Conservation (phyloP, 768 basidiomycete genomes). For the Mrakia hoshinonis region DNA sequence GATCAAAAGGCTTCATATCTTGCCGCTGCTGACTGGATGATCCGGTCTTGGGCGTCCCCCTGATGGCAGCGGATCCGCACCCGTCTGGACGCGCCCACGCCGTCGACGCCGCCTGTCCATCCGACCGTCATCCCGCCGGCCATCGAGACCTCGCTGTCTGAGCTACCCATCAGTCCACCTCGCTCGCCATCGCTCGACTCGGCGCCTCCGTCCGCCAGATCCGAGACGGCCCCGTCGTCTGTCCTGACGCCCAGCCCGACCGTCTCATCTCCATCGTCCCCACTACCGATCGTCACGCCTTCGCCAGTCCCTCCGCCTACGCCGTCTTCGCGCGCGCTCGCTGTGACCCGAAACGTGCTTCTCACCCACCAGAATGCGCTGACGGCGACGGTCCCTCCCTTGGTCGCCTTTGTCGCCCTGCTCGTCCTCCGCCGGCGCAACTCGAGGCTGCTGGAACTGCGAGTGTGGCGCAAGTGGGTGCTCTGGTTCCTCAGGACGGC, state of each 20-base stretch:
- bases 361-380: neutral
- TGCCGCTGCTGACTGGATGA: neutral
- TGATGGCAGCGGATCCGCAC: neutral
- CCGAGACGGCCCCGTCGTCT: neutral
- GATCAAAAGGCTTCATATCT: too few species aligned
- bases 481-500: constrained; percentile 5
- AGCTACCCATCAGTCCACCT: neutral
- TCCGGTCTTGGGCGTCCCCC: too few species aligned
- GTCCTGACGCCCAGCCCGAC: neutral
- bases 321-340: neutral
- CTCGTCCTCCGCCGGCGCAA: neutral
- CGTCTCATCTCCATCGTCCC: neutral
- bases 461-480: neutral
- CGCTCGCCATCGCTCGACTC: neutral
- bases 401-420: neutral
- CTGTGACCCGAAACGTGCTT: neutral
- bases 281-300: neutral
- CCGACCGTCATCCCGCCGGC: neutral
- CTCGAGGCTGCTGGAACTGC: neutral
- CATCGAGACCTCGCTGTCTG: neutral
- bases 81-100: neutral
- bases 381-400: neutral
- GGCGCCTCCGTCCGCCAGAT: neutral
- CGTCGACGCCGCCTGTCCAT: neutral
- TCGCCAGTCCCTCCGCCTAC: neutral